Evolutionary conservation across 768 basidiomycete genomes (phyloP).

Genomic region (Sutorius australiensis): DNA sequence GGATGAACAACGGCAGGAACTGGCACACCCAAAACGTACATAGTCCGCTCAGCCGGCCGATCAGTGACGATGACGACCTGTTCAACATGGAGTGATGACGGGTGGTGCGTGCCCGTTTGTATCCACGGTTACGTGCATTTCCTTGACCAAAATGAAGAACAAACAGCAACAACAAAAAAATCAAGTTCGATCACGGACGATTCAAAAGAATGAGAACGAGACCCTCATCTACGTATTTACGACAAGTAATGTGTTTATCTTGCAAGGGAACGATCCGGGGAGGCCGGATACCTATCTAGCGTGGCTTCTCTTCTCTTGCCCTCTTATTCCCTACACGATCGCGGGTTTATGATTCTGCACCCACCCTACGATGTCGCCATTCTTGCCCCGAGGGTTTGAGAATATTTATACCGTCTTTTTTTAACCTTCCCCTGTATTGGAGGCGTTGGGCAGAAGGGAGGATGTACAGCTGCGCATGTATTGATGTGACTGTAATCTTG

Average conservation of each 20-base stretch:
- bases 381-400: conserved; percentile 5
- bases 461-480: conserved; percentile 22
- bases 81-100: conserved; percentile 63
- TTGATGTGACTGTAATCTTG: conserved; percentile 21
- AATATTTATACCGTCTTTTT: conserved; percentile 27
- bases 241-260: conserved; percentile 24
- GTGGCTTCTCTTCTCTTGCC: conserved; percentile 14
- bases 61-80: conserved; percentile 62
- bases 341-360: conserved; percentile 4
- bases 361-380: background rate
- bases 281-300: conserved; percentile 32
- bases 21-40: conserved; percentile 39
- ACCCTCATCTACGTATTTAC: conserved; percentile 22
- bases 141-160: no score
- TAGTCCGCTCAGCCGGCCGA: conserved; percentile 62
- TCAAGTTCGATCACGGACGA: conserved; percentile 10
- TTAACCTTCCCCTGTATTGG: conserved; percentile 10
- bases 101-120: background rate
- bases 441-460: conserved; percentile 8
- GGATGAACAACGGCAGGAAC: conserved; percentile 23
- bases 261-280: conserved; percentile 23
- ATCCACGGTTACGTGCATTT: no score
- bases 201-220: background rate
- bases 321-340: conserved; percentile 2
- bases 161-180: background rate